phyloP scores from a whole-genome alignment of 2,329 filamentous ascomycete genomes.

The Alternaria sp. region DNA sequence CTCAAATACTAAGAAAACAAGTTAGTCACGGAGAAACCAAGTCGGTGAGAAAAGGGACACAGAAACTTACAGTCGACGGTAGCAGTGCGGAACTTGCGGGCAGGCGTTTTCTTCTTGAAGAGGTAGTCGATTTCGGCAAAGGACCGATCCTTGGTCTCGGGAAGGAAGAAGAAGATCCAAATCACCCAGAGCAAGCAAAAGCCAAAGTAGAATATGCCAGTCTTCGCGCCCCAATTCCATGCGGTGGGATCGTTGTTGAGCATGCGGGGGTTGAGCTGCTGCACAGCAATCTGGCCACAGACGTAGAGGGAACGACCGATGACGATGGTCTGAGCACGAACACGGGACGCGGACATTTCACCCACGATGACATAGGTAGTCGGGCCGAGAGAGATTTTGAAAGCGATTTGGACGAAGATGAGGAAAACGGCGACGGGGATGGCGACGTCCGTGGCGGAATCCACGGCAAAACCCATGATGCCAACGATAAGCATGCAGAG shows the following conservation, averaged over 20 bases:
- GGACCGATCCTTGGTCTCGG: slow-evolving; percentile 49
- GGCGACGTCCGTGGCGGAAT: slow-evolving; percentile 18
- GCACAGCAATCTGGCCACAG: slow-evolving; percentile 41
- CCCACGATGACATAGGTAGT: slow-evolving; percentile 86
- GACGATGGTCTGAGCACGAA: slow-evolving; percentile 89
- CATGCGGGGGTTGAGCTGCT: slow-evolving; percentile 24
- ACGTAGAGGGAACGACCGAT: slow-evolving; percentile 64
- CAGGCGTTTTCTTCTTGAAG: slow-evolving; percentile 40
- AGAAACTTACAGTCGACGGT: slow-evolving; percentile 22
- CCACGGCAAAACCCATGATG: slow-evolving; percentile 22
- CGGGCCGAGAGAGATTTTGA: slow-evolving; percentile 68
- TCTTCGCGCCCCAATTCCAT: slow-evolving; percentile 24
- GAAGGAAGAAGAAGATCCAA: slow-evolving; percentile 49
- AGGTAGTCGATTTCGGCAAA: slow-evolving; percentile 53
- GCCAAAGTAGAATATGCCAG: slow-evolving; percentile 23
- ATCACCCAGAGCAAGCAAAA: slow-evolving; percentile 31
- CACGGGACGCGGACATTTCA: slow-evolving; percentile 79
- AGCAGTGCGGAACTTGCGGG: slow-evolving; percentile 19
- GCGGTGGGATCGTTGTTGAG: slow-evolving; percentile 21
- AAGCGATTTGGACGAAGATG: slow-evolving; percentile 25
- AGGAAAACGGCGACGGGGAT: slow-evolving; percentile 26
- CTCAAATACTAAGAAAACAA: slow-evolving; percentile 22
- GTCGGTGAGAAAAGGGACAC: neutral
- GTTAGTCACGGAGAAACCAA: slow-evolving; percentile 7
- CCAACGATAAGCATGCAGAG: slow-evolving; percentile 12